Conservation (phyloP, 192 early-diverging fungal genomes). For the Borealophlyctis nickersoniae region DNA sequence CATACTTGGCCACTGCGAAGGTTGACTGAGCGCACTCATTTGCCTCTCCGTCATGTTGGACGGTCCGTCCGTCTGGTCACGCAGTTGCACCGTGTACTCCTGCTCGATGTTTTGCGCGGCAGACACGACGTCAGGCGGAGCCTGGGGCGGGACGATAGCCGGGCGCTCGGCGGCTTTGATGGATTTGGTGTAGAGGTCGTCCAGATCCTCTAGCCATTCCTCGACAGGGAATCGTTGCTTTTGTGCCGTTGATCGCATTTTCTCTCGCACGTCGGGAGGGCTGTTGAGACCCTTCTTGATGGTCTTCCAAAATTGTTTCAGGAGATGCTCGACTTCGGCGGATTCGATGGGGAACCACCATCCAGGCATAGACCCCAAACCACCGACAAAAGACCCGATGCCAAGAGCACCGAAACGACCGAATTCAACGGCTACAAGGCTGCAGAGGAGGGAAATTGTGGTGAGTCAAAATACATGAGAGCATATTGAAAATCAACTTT, state of each 20-base stretch:
- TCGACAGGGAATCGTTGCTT: slow-evolving; percentile 11
- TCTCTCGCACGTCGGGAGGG: not conserved
- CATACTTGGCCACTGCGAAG: no score
- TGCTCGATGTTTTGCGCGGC: no score
- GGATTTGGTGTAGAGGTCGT: not conserved
- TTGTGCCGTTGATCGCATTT: not conserved
- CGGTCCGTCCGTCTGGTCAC: no score
- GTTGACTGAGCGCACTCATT: no score
- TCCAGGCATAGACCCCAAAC: slow-evolving; percentile 14
- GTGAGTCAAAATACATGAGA: no score
- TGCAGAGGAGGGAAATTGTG: no score
- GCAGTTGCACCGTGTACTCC: no score
- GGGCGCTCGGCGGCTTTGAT: no score
- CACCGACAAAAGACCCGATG: slow-evolving; percentile 13
- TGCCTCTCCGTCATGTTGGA: no score
- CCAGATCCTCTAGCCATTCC: slow-evolving; percentile 1
- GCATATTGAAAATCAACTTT: no score
- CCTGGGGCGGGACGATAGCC: no score
- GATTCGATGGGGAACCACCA: slow-evolving; percentile 22
- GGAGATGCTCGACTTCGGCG: slow-evolving; percentile 5
- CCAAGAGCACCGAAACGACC: slow-evolving; percentile 2
- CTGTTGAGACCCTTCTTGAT: not conserved
- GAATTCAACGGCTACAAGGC: slow-evolving; percentile 15
- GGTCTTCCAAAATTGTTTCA: not conserved
- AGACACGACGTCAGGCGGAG: no score